These are phyloP conservation scores for Blastomyces emzantsi DNA, from an alignment of 2,329 filamentous ascomycete genomes.

Conservation along the genomic window DNA sequence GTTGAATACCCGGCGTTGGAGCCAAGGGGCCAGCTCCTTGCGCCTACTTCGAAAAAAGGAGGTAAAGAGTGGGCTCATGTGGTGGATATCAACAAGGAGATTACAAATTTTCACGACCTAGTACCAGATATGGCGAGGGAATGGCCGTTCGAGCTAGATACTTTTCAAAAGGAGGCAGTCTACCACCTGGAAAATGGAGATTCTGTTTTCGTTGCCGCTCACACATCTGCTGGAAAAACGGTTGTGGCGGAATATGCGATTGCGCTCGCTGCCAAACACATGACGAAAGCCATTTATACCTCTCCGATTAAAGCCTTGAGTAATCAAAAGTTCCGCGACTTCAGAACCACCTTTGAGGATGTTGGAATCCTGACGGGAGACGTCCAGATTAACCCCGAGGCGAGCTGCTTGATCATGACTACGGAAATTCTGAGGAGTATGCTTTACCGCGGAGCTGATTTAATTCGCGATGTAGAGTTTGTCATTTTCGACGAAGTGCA, in stretches of 20 bases:
- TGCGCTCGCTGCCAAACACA: conserved; percentile 89
- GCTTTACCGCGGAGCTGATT: conserved; percentile 90
- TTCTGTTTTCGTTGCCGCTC: conserved; percentile 94
- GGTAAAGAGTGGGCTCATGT: conserved; percentile 95
- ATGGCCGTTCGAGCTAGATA: conserved; percentile 96
- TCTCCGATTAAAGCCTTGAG: conserved; percentile 97
- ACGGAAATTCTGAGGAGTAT: conserved; percentile 97
- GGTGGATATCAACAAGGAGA: conserved; percentile 88
- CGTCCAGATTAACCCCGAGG: conserved; percentile 95
- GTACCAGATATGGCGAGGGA: conserved; percentile 94
- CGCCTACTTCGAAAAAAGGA: conserved; percentile 61
- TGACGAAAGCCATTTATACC: conserved; percentile 99
- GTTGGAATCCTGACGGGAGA: conserved; percentile 96
- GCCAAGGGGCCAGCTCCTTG: conserved; percentile 65
- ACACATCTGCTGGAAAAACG: conserved; percentile 96
- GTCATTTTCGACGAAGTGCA: conserved; percentile 99
- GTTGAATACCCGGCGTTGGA: conserved; percentile 89
- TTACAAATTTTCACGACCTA: conserved; percentile 86
- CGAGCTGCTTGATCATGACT: conserved; percentile 98
- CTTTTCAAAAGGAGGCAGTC: conserved; percentile 96
- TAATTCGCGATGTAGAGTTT: conserved; percentile 95
- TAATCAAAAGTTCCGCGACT: conserved; percentile 98
- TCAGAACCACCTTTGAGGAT: conserved; percentile 81
- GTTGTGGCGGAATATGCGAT: conserved; percentile 98
- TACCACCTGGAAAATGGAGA: conserved; percentile 96